Percentiles rank a stretch among this genome's conserved stretches.
phyloP scores from a whole-genome alignment of 768 basidiomycete genomes.

The Kwoniella sp. region DNA sequence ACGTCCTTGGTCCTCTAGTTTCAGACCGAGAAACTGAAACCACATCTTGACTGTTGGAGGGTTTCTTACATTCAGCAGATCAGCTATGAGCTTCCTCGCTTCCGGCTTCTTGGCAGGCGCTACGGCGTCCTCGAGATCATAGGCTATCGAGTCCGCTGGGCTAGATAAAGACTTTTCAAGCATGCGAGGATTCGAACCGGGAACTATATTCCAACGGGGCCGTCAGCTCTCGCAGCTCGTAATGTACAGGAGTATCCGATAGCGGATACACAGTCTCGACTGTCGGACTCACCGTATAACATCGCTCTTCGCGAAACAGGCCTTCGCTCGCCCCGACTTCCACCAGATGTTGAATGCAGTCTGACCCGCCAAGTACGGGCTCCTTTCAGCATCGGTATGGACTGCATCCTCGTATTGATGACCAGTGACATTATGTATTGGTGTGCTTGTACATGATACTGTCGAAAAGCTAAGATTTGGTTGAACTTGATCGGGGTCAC shows the following conservation, averaged over 20 bases:
- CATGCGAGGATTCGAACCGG: constrained; percentile 77
- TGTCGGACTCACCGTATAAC: constrained; percentile 35
- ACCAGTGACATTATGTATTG: too few species aligned
- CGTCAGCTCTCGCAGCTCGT: background rate
- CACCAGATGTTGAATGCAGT: too few species aligned
- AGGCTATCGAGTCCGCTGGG: constrained; percentile 74
- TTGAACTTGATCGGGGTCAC: too few species aligned
- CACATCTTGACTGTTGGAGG: background rate
- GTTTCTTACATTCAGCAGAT: constrained; percentile 58
- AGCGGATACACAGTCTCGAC: too few species aligned
- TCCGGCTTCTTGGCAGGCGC: constrained; percentile 67
- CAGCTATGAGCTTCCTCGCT: constrained; percentile 64
- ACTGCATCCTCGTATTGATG: too few species aligned
- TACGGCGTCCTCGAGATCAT: constrained; percentile 87
- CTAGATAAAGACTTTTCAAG: constrained; percentile 72
- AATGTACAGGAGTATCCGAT: background rate
- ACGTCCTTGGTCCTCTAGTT: too few species aligned
- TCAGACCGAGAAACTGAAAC: too few species aligned
- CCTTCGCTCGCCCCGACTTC: too few species aligned
- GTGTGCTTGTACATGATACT: too few species aligned
- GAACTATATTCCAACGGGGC: constrained; percentile 61
- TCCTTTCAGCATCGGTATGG: too few species aligned
- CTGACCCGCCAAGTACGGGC: too few species aligned
- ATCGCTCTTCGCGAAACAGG: constrained; percentile 37
- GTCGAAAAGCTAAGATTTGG: too few species aligned